These are phyloP conservation scores for Aurantiochytrium sp. DNA, from an alignment of 108 stramenopile species.

Conservation along the genomic window DNA sequence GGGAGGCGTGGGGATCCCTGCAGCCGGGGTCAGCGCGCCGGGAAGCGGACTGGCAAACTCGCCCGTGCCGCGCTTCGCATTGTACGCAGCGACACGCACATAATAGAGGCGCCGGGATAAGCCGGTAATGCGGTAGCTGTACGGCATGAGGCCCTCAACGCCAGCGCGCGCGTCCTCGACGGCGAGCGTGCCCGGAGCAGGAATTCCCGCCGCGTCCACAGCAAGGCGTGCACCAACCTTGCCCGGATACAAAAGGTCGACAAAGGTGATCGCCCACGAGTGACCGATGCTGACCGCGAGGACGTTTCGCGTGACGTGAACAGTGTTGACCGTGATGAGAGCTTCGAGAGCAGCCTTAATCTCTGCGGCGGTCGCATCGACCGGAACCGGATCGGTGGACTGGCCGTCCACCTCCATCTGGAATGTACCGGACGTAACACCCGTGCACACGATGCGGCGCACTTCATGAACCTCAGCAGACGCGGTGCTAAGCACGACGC, in stretches of 20 bases:
- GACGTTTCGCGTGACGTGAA: conserved; percentile 57
- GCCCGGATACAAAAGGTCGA: neutral
- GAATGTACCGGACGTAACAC: neutral
- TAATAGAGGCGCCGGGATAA: neutral
- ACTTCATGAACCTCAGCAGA: neutral
- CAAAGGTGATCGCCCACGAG: conserved; percentile 70
- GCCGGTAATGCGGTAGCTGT: conserved; percentile 5
- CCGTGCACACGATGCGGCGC: neutral
- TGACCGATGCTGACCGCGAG: conserved; percentile 58
- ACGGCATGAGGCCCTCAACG: neutral
- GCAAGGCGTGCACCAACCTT: neutral
- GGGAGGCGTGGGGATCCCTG: neutral
- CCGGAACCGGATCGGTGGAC: conserved; percentile 36
- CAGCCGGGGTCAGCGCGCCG: neutral
- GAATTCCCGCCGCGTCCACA: neutral
- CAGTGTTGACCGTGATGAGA: conserved; percentile 57
- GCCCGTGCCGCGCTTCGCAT: neutral
- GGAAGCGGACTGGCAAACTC: neutral
- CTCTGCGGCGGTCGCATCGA: conserved; percentile 60
- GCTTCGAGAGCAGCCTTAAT: conserved; percentile 59
- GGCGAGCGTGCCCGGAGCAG: neutral
- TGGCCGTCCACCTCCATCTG: conserved; percentile 5
- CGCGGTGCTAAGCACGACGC: neutral
- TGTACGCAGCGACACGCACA: conserved; percentile 9
- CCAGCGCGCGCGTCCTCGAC: neutral